Conservation (phyloP, 768 basidiomycete genomes). For the Lentinula detonsa region DNA sequence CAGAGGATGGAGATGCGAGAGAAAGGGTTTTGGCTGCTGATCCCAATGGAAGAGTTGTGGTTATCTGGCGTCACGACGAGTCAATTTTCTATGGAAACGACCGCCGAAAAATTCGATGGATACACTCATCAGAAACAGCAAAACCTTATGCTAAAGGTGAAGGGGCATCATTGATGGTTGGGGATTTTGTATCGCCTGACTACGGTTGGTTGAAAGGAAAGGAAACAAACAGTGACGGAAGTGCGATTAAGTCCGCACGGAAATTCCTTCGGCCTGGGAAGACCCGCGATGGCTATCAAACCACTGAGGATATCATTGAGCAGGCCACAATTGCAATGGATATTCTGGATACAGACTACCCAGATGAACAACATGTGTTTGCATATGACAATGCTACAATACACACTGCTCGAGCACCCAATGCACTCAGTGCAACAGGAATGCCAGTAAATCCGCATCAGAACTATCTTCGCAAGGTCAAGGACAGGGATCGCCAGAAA, state of each 20-base stretch:
- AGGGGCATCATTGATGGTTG: slow-evolving; percentile 25
- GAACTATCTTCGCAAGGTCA: not conserved
- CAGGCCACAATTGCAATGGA: slow-evolving; percentile 23
- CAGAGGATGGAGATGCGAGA: slow-evolving; percentile 7
- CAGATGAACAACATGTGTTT: not conserved
- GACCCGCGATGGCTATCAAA: slow-evolving; percentile 28
- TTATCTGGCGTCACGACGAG: slow-evolving; percentile 17
- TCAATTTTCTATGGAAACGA: slow-evolving; percentile 32
- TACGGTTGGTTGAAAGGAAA: slow-evolving; percentile 16
- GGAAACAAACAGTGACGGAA: too few relatives aligned
- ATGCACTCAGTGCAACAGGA: not conserved
- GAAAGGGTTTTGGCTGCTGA: not conserved
- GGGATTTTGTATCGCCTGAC: slow-evolving; percentile 28
- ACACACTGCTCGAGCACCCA: not conserved
- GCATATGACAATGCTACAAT: slow-evolving; percentile 1
- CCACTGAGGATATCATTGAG: slow-evolving; percentile 17
- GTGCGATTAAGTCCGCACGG: slow-evolving; percentile 10
- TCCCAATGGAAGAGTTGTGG: too few relatives aligned
- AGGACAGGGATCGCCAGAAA: not conserved
- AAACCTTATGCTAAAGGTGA: slow-evolving; percentile 27
- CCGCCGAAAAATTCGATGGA: slow-evolving; percentile 16
- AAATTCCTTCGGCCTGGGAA: slow-evolving; percentile 32
- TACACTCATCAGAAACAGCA: slow-evolving; percentile 12
- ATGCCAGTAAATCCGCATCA: not conserved
- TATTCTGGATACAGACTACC: not conserved